phyloP scores from a whole-genome alignment of 306 rosid species.

The Inga laurina region DNA sequence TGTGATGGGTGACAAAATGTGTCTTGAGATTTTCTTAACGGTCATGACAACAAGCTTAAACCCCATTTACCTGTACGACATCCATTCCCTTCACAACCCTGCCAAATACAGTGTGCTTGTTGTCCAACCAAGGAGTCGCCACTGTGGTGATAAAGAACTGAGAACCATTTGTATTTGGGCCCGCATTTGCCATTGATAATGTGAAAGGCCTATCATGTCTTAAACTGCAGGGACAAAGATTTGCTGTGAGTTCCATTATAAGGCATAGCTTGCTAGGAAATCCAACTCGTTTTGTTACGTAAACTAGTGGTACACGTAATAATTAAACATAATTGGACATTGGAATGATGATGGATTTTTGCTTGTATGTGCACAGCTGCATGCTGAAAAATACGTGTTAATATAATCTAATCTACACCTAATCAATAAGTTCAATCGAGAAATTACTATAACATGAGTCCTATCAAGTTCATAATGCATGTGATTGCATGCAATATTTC shows the following conservation, averaged over 20 bases:
- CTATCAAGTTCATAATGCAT: background rate
- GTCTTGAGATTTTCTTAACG: background rate
- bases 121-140: slow-evolving; percentile 99
- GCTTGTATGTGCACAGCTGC: background rate
- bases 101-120: slow-evolving; percentile 96
- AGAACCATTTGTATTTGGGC: slow-evolving; percentile 91
- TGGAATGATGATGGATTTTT: slow-evolving; percentile 18
- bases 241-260: slow-evolving; percentile 29
- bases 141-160: slow-evolving; percentile 98
- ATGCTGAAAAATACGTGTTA: background rate
- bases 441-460: background rate
- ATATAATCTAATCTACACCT: background rate
- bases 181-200: slow-evolving; percentile 96
- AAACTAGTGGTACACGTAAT: background rate
- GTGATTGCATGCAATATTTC: background rate
- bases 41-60: slow-evolving; percentile 18
- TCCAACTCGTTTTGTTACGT: background rate
- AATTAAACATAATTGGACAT: background rate
- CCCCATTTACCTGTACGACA: slow-evolving; percentile 81
- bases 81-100: slow-evolving; percentile 97
- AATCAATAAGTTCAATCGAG: background rate
- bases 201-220: slow-evolving; percentile 99
- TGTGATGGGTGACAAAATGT: background rate
- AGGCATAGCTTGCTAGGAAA: slow-evolving; percentile 12
- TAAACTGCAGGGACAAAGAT: slow-evolving; percentile 58